A percentile compares a stretch with the other conserved stretches of the same genome.
Evolutionary conservation across 1,139 yeast genomes (phyloP).

Genomic region (Yamadazyma trypodendri): DNA sequence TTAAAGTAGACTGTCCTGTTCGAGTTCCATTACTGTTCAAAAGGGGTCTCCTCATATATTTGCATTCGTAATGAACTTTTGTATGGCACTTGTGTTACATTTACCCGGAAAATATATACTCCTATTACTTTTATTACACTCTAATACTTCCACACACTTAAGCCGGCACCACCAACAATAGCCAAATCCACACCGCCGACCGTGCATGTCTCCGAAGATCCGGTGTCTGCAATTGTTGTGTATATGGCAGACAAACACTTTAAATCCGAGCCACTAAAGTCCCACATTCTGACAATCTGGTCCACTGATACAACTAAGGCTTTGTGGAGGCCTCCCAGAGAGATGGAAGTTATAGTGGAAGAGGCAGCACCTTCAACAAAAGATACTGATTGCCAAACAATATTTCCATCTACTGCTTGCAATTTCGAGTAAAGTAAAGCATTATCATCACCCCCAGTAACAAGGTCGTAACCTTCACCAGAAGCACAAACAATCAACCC

Average conservation of each 20-base stretch:
- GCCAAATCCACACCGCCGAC: conserved; percentile 27
- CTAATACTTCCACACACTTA: conserved; percentile 48
- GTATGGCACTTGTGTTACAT: conserved; percentile 10
- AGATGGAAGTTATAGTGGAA: conserved; percentile 76
- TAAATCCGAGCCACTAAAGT: conserved; percentile 29
- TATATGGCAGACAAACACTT: conserved; percentile 44
- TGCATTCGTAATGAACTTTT: background rate
- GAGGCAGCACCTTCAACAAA: conserved; percentile 67
- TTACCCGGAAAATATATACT: too few relatives aligned
- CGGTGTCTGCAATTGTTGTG: conserved; percentile 90
- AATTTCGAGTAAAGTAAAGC: conserved; percentile 54
- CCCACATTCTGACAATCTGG: conserved; percentile 73
- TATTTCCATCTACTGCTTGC: conserved; percentile 15
- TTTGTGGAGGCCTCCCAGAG: conserved; percentile 20
- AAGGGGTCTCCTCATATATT: too few relatives aligned
- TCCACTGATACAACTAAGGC: conserved; percentile 69
- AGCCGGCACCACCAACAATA: conserved; percentile 71
- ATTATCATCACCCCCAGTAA: conserved; percentile 94
- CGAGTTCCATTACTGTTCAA: too few relatives aligned
- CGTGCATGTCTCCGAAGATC: conserved; percentile 51
- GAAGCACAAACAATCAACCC: conserved; percentile 27
- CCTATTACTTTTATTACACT: too few relatives aligned
- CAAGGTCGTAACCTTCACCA: conserved; percentile 26
- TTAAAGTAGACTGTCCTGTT: too few relatives aligned
- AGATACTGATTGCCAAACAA: conserved; percentile 23